Base-by-base conservation (phyloP, 2,329 filamentous ascomycete species). In the Nigrospora osmanthi region DNA sequence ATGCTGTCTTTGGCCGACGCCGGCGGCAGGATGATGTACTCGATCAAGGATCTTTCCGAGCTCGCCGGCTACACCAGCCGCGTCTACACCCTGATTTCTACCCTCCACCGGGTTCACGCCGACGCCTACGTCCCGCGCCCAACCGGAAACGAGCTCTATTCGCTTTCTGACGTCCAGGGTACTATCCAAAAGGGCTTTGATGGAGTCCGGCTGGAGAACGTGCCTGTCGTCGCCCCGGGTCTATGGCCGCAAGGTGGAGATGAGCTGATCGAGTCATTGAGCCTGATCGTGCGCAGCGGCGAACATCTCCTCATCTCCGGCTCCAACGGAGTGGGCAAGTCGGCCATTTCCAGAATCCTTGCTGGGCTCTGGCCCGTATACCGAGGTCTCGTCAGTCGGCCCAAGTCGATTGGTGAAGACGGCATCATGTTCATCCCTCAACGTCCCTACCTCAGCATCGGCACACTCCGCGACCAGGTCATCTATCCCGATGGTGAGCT, bases 341-440 rank as follows among this genome's bases (percentile, higher is more conserved):
- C 80, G 48, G 86, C 90, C 14, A 89, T 98, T 41, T 73, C 89
- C 5, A 84, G 93, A 40, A 81, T 97, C 30, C 81, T 95, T 9
- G 89, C 91, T 0, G 93, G 93, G 1, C 73, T 98, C 11, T 98
- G 94, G 93, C 94, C 93, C 1, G 57, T 94, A 1, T 98, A 97
- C 62, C 85, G 93, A 38, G 93, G 93, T 3, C 74, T 98, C 2
- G 88, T 96, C 15, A 94, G 87, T 47, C 81, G 90, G 1, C 91
- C 93, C 3, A 88, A 93, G 58, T 76, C 71, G 35, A 78, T 80
- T 36, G 89, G 89, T 35, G 76, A 84, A 50, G 91, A 97, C 52
- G 93, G 93, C 47, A 95, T 98, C 68, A 97, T 98, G 90, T 97
- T 98, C 68, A 76, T 98, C 11, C 93, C 93, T 0, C 93, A 98